Conservation (phyloP, 176 grass and related monocot genomes). For the Rhipidocladum racemiflorum region DNA sequence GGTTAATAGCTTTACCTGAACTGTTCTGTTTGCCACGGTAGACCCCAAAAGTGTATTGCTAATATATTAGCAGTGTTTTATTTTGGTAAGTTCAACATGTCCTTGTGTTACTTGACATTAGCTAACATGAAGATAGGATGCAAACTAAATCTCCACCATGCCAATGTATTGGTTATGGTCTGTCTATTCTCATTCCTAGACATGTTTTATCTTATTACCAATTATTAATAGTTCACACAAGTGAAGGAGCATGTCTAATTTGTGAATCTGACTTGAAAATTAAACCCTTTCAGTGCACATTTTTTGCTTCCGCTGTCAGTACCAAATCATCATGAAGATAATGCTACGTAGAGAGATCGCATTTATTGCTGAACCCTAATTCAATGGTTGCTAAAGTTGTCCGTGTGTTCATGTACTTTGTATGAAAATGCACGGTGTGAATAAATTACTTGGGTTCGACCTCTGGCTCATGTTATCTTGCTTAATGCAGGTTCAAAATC, state of each 20-base stretch:
- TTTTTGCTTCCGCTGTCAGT: not conserved
- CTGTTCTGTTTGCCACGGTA: not conserved
- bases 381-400: not conserved
- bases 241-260: not conserved
- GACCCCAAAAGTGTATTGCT: not conserved
- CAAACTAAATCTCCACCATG: not conserved
- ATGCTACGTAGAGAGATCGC: not conserved
- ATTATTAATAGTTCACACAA: not conserved
- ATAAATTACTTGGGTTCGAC: not conserved
- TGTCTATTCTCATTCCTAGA: not conserved
- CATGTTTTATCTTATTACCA: not conserved
- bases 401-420: not conserved
- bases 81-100: not conserved
- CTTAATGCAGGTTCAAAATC: constrained; percentile 82
- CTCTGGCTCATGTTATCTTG: constrained; percentile 4
- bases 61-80: not conserved
- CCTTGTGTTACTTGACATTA: not conserved
- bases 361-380: not conserved
- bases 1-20: not conserved
- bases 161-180: not conserved
- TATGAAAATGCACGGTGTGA: not conserved
- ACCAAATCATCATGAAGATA: not conserved
- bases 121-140: not conserved
- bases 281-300: not conserved
- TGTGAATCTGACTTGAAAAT: not conserved